Base-by-base conservation (phyloP, 768 basidiomycete genomes). In the Hericium erinaceus region DNA sequence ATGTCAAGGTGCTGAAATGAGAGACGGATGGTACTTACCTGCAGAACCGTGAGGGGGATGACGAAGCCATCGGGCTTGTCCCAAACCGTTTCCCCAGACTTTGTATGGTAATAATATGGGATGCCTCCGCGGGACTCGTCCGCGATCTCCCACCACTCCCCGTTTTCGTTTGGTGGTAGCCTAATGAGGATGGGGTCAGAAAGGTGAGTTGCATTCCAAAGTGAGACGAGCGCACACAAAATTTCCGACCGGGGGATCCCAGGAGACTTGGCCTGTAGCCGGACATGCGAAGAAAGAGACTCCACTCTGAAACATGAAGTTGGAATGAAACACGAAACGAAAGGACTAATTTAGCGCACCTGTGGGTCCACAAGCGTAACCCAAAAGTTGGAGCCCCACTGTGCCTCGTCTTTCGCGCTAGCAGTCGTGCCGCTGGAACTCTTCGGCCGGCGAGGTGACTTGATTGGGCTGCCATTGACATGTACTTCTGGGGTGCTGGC, bases 101-200 rank as follows among this genome's bases (percentile, higher is more conserved):
- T 87, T 10, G 93, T 97, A 65, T 95, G 93, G 72, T 95, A 95
- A 72, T 93, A 98, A 69, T 98, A 98, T 3, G 89, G 83, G 57
- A 93, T 75, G 33, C 90, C 90, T 48, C 84, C 87, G 54, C 91
- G 79, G 48, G 84, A 81, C 39, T 92, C 88, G 68, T 98, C 94
- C 48, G 77, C 77, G 58, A 97, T 79, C 70, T 97, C 94, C 94
- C 94, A 98, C 93, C 94, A 97, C 68, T 95, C 92, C 44, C 94
- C 93, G 48, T 89, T 83, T 4, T 81, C 77, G 62, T 77, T 88
- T 5, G 91, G 88, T 50, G 94, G 94, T 48, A 95, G 75, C 52
- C 91, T 92, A 64, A 6, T 66, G 28, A 44, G 56, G 24, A 8
- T 50, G 18, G n/a, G 33, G 38, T 33, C 46, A 55, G 44, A 54